Base-by-base conservation (phyloP, 23 red algal genomes). In the Cyanidioschyzon merolae region DNA sequence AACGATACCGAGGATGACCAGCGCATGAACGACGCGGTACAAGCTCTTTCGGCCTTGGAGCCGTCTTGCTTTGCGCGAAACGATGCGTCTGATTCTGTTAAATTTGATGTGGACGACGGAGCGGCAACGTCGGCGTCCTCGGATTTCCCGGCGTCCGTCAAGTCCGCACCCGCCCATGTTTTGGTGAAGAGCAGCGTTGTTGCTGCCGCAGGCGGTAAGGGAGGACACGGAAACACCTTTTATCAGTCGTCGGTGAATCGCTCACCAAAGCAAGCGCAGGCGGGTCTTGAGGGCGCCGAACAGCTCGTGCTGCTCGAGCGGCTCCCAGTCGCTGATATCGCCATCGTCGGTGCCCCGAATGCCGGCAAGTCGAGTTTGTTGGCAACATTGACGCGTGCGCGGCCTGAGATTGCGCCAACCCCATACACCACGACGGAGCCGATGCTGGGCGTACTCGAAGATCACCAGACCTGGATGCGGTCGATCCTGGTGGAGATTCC, bases 181-280 rank as follows among this genome's bases (percentile, higher is more conserved):
- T 7, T 71, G 63, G 45, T 71, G 12, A 27, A 7, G 30, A 35
- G 63, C 63, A 71, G 63, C 30, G 63, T 35, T 15, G 63, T 54
- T 7, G 45, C 45, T 7, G 63, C 63, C 7, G 7, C n/a, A 25
- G 63, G 63, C 30, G 63, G 63, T 71, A 15, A 12, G 12, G 63
- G 63, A 3, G 63, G 63, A 3, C 63, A 27, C 63, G 63, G 63
- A 7, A 71, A 71, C 29, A 35, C 63, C 16, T 25, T 35, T 27
- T 71, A 32, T 27, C 21, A 71, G 63, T 71, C 63, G 63, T 71
- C 63, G 63, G 63, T 71, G 63, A 71, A 71, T 27, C 63, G 63
- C 7, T 71, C 63, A 27, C 63, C 63, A 27, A 7, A 27, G 12
- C 63, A 71, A 12, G 63, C 63, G 2, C n/a, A 71, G 29, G 12